Conservation (phyloP, 345 rosid genomes). For the Lumnitzera littorea region DNA sequence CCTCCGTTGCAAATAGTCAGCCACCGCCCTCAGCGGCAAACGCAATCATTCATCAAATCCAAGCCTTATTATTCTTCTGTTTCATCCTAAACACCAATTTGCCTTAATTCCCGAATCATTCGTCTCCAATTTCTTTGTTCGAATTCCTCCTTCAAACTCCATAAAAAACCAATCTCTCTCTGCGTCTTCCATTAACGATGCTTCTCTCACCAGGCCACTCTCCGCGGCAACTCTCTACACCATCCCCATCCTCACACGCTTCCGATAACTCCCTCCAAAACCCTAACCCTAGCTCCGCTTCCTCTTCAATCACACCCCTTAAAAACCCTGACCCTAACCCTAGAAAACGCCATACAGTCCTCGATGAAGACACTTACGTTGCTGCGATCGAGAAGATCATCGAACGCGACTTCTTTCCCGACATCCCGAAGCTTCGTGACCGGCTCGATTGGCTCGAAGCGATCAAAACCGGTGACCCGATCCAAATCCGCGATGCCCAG, state of each 20-base stretch:
- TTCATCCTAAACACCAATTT: too few species aligned
- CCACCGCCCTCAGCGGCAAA: too few species aligned
- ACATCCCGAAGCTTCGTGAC: constrained; percentile 85
- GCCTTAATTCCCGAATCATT: too few species aligned
- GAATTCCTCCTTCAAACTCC: not conserved
- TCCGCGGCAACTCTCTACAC: constrained; percentile 62
- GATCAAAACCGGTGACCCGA: constrained; percentile 65
- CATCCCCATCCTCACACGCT: constrained; percentile 40
- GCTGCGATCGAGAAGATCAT: constrained; percentile 88
- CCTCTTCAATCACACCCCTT: constrained; percentile 15
- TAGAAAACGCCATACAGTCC: constrained; percentile 52
- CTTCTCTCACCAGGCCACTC: constrained; percentile 22
- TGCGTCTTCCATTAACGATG: constrained; percentile 8
- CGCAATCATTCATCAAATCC: too few species aligned
- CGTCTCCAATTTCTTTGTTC: too few species aligned
- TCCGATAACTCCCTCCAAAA: constrained; percentile 16
- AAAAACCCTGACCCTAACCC: constrained; percentile 24
- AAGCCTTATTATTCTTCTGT: too few species aligned
- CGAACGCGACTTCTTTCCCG: constrained; percentile 96
- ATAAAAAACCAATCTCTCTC: not conserved
- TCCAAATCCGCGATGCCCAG: constrained; percentile 93
- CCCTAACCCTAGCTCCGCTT: constrained; percentile 8
- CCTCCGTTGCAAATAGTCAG: too few species aligned
- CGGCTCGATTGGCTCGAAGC: constrained; percentile 97
- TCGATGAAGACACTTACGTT: constrained; percentile 81